Evolutionary conservation across 2,329 filamentous ascomycete genomes (phyloP).

Genomic region (Camptophora hylomeconis): DNA sequence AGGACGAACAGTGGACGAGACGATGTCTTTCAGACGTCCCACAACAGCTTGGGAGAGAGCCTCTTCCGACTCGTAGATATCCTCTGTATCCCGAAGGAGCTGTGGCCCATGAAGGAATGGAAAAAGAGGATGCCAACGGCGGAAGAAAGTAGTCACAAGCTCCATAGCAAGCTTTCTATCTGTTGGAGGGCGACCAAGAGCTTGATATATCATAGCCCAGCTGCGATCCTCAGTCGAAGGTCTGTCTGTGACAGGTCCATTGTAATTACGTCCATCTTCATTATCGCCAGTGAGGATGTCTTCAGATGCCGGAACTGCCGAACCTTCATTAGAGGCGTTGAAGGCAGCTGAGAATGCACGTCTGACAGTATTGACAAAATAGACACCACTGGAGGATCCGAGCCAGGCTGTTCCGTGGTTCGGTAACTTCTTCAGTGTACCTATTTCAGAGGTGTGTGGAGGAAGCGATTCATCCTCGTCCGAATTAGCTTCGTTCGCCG

Average conservation of each 20-base stretch:
- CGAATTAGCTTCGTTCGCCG: no score
- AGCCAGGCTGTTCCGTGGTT: conserved; percentile 38
- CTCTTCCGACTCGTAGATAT: conserved; percentile 24
- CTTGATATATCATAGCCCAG: conserved; percentile 17
- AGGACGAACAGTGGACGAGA: no score
- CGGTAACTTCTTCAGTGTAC: conserved; percentile 29
- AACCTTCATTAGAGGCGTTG: conserved; percentile 11
- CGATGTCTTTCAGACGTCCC: no score
- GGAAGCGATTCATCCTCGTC: conserved; percentile 15
- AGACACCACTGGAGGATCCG: conserved; percentile 40
- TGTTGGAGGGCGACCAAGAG: conserved; percentile 16
- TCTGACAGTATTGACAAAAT: conserved; percentile 41
- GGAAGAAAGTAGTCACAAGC: conserved; percentile 37
- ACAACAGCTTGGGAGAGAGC: conserved; percentile 1
- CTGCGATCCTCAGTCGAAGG: conserved; percentile 12
- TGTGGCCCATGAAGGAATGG: conserved; percentile 39
- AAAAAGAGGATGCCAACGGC: conserved; percentile 39
- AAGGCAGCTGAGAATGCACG: conserved; percentile 34
- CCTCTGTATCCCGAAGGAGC: conserved; percentile 35
- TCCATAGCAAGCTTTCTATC: conserved; percentile 23
- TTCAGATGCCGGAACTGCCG: conserved; percentile 17
- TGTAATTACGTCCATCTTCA: conserved; percentile 15
- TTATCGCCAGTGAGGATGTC: conserved; percentile 19
- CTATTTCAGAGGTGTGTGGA: conserved; percentile 26
- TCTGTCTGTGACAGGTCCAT: conserved; percentile 13